phyloP scores from a whole-genome alignment of 768 basidiomycete genomes.

The Cubamyces sp. region DNA sequence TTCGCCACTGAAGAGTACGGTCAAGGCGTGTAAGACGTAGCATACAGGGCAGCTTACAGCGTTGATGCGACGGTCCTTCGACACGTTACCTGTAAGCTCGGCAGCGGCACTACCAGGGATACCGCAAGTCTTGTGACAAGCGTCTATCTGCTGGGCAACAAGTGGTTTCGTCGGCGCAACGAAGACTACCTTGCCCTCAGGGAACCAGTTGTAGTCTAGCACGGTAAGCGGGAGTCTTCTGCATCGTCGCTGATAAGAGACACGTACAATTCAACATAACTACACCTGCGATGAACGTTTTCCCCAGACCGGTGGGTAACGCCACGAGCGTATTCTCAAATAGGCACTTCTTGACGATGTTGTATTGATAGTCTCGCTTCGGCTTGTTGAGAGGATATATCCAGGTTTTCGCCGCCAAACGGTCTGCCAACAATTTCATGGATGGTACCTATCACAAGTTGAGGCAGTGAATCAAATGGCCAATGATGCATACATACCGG shows the following conservation, averaged over 20 bases:
- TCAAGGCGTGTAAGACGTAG: neutral
- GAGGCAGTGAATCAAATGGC: neutral
- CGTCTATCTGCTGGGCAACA: constrained; percentile 92
- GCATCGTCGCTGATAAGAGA: neutral
- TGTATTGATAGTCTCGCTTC: constrained; percentile 92
- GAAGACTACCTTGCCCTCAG: constrained; percentile 89
- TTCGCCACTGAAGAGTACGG: constrained; percentile 59
- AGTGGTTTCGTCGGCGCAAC: constrained; percentile 96
- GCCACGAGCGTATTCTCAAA: constrained; percentile 95
- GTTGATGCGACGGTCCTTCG: constrained; percentile 54
- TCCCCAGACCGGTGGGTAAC: constrained; percentile 94
- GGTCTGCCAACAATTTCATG: constrained; percentile 80
- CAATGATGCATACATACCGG: constrained; percentile 1
- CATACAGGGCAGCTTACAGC: constrained; percentile 49
- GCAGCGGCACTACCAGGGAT: constrained; percentile 86
- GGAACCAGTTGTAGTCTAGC: constrained; percentile 90
- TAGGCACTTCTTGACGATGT: constrained; percentile 83
- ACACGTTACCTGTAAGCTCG: constrained; percentile 83
- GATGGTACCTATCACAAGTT: constrained; percentile 54
- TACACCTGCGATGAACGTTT: constrained; percentile 97
- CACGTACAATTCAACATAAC: constrained; percentile 91
- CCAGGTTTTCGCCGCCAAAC: constrained; percentile 83
- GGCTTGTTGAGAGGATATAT: constrained; percentile 88
- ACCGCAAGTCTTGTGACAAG: constrained; percentile 91
- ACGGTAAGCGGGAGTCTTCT: constrained; percentile 12